Evolutionary conservation across 2,329 filamentous ascomycete species (phyloP).

Genomic region (Decorospora gaudefroyi): DNA sequence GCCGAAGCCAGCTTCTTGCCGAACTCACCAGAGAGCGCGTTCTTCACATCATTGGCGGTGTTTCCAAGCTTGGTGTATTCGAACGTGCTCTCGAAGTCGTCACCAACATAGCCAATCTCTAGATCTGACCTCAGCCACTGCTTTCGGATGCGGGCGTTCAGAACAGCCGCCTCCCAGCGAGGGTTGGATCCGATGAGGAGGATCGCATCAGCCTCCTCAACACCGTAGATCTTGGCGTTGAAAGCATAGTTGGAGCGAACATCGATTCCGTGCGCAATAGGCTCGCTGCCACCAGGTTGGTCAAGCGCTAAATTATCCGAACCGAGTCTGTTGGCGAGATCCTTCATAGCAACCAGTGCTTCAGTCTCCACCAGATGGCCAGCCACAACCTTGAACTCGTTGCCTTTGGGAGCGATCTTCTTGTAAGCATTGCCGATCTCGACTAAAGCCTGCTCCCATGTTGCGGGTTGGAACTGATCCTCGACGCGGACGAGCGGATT

Average conservation of each 20-base stretch:
- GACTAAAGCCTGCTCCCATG: constrained; percentile 92
- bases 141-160: constrained; percentile 97
- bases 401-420: constrained; percentile 77
- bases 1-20: constrained; percentile 89
- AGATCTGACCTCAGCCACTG: constrained; percentile 96
- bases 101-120: constrained; percentile 87
- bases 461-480: constrained; percentile 86
- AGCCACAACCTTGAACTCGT: constrained; percentile 95
- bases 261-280: constrained; percentile 89
- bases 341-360: constrained; percentile 94
- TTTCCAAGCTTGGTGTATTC: constrained; percentile 89
- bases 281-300: constrained; percentile 79
- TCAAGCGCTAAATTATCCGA: constrained; percentile 96
- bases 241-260: constrained; percentile 94
- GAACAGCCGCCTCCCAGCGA: constrained; percentile 88
- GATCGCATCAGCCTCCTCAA: constrained; percentile 91
- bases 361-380: constrained; percentile 91
- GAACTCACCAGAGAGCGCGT: constrained; percentile 81
- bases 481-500: constrained; percentile 87
- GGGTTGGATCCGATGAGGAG: constrained; percentile 95
- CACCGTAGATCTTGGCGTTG: constrained; percentile 92
- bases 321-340: constrained; percentile 92
- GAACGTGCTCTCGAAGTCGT: constrained; percentile 91
- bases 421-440: constrained; percentile 83
- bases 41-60: constrained; percentile 79